A percentile compares a stretch with the other conserved stretches of the same genome.
Evolutionary conservation across 2,329 filamentous ascomycete genomes (phyloP).

Genomic region (Clathrospora elynae): DNA sequence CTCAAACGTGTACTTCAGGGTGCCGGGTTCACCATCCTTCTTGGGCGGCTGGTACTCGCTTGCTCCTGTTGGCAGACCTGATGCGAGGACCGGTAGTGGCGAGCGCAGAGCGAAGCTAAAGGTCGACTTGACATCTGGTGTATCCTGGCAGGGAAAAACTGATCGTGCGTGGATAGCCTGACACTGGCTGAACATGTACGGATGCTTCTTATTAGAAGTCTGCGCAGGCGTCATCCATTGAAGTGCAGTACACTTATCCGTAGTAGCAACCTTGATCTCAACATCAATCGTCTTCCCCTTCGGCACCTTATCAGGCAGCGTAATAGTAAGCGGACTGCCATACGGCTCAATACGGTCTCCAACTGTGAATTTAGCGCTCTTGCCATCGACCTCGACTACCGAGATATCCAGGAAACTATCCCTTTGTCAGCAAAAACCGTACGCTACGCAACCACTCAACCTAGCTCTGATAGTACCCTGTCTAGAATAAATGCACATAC

Average conservation of each 20-base stretch:
- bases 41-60: slow-evolving; percentile 56
- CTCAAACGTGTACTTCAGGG: slow-evolving; percentile 78
- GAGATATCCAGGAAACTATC: slow-evolving; percentile 71
- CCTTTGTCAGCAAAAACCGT: not conserved
- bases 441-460: no score
- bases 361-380: slow-evolving; percentile 70
- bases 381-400: slow-evolving; percentile 71
- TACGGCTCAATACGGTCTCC: slow-evolving; percentile 74
- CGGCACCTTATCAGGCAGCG: slow-evolving; percentile 54
- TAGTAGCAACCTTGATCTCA: slow-evolving; percentile 69
- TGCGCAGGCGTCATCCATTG: slow-evolving; percentile 95
- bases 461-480: not conserved
- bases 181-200: slow-evolving; percentile 98
- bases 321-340: slow-evolving; percentile 71
- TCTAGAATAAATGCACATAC: slow-evolving; percentile 26
- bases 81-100: slow-evolving; percentile 86
- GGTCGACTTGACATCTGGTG: slow-evolving; percentile 95
- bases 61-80: slow-evolving; percentile 69
- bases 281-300: slow-evolving; percentile 56
- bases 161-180: slow-evolving; percentile 95
- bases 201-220: slow-evolving; percentile 93
- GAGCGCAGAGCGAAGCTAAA: slow-evolving; percentile 88
- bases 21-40: slow-evolving; percentile 59
- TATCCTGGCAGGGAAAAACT: slow-evolving; percentile 96
- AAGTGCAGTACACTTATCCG: slow-evolving; percentile 84